Conservation (phyloP, 805 yeast species). For the Diddensiella santjacobensis region DNA sequence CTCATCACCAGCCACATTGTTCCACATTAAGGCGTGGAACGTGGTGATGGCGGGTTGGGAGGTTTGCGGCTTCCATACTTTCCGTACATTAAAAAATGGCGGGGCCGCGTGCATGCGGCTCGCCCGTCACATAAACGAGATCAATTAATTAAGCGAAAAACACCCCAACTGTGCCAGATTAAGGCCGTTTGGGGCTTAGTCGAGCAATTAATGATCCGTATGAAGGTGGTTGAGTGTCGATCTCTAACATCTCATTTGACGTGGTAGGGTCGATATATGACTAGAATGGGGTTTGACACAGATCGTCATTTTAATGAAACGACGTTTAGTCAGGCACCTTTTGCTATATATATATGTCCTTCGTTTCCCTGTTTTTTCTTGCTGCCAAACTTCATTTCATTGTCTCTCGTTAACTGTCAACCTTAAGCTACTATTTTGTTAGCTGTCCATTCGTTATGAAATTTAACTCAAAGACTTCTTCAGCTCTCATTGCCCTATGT, state of each 20-base stretch:
- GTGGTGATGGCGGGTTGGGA: not conserved
- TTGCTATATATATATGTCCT: not conserved
- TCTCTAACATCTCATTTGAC: not conserved
- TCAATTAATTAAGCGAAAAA: no score
- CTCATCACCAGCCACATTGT: not conserved
- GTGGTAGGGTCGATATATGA: not conserved
- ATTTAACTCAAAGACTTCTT: not conserved
- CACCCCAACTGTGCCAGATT: no score
- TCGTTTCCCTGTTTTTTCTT: not conserved
- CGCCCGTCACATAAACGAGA: no score
- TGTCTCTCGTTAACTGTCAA: not conserved
- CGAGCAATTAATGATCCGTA: no score
- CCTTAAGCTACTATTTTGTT: not conserved
- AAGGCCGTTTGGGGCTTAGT: no score
- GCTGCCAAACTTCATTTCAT: no score
- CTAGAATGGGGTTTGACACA: not conserved
- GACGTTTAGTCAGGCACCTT: not conserved
- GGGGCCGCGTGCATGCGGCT: not conserved
- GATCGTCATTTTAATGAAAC: not conserved
- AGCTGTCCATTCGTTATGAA: constrained; percentile 1
- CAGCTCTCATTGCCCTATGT: not conserved
- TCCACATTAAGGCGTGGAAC: not conserved
- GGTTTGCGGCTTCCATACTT: not conserved
- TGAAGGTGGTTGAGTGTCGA: no score
- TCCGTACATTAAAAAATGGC: not conserved